These are phyloP conservation scores for Anethum foeniculum DNA, from an alignment of 140 eudicot species.

Conservation along the genomic window DNA sequence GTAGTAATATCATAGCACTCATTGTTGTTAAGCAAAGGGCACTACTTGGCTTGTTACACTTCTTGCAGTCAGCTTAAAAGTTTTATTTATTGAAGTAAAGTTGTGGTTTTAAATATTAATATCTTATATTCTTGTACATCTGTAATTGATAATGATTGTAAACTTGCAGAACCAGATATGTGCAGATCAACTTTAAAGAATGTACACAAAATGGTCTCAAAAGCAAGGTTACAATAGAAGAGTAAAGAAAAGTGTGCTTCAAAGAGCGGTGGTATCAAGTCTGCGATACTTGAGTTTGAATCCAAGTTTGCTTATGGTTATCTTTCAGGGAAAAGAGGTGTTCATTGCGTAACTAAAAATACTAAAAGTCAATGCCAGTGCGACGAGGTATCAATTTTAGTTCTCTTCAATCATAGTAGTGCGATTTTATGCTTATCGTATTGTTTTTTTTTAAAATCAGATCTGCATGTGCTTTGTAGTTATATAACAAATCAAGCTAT, in stretches of 20 bases:
- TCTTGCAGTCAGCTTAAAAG: not conserved
- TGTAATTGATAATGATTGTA: no score
- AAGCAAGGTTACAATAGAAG: constrained; percentile 73
- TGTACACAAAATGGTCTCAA: constrained; percentile 87
- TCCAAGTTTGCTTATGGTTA: constrained; percentile 74
- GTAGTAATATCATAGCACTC: no score
- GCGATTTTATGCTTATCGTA: not conserved
- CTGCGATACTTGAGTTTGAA: constrained; percentile 62
- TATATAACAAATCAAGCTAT: not conserved
- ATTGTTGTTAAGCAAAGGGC: not conserved
- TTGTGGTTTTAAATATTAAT: no score
- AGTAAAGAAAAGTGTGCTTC: constrained; percentile 50
- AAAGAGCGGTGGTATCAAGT: constrained; percentile 44
- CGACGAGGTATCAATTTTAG: constrained; percentile 42
- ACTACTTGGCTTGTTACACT: not conserved
- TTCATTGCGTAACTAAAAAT: constrained; percentile 49
- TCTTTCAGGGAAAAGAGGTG: constrained; percentile 78
- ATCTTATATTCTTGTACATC: no score
- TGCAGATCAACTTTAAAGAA: constrained; percentile 56
- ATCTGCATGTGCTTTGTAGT: not conserved
- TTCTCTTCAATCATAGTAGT: not conserved
- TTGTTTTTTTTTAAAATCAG: no score
- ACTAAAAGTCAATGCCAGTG: constrained; percentile 27
- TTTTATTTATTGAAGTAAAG: no score
- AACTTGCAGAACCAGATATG: constrained; percentile 43